Conservation (phyloP, 1,139 yeast genomes). For the Scheffersomyces parashehatae region DNA sequence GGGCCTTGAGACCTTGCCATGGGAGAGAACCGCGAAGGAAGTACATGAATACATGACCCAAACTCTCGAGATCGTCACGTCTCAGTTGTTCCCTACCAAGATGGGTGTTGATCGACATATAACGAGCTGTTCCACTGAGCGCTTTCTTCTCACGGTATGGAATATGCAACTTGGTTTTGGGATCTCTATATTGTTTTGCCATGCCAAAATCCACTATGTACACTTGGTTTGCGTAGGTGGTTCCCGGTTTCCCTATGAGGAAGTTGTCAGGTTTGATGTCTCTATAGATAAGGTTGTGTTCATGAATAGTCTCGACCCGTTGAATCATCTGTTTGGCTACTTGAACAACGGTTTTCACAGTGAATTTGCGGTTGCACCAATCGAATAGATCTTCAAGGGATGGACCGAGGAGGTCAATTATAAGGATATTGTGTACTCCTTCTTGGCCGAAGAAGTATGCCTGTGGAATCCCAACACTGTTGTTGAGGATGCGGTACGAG, state of each 20-base stretch:
- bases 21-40: constrained; percentile 58
- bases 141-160: constrained; percentile 66
- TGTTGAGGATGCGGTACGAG: constrained; percentile 65
- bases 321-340: constrained; percentile 75
- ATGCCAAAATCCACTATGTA: constrained; percentile 57
- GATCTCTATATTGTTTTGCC: constrained; percentile 70
- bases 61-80: constrained; percentile 61
- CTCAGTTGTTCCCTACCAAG: constrained; percentile 66
- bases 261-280: constrained; percentile 81
- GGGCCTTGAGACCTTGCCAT: constrained; percentile 65
- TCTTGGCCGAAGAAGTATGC: constrained; percentile 83
- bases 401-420: constrained; percentile 74
- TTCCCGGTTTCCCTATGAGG: constrained; percentile 66
- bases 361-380: constrained; percentile 75
- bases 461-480: constrained; percentile 65
- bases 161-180: constrained; percentile 57
- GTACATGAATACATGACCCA: constrained; percentile 67
- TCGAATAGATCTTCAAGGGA: constrained; percentile 77
- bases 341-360: constrained; percentile 70
- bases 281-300: constrained; percentile 68
- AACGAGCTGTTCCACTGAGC: constrained; percentile 64
- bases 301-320: constrained; percentile 66
- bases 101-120: constrained; percentile 67
- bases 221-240: constrained; percentile 59
- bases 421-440: constrained; percentile 73